A percentile compares a stretch with the other conserved stretches of the same genome.
Evolutionary conservation across 2,329 filamentous ascomycete genomes (phyloP).

Genomic region (Gnomoniopsis sp.): DNA sequence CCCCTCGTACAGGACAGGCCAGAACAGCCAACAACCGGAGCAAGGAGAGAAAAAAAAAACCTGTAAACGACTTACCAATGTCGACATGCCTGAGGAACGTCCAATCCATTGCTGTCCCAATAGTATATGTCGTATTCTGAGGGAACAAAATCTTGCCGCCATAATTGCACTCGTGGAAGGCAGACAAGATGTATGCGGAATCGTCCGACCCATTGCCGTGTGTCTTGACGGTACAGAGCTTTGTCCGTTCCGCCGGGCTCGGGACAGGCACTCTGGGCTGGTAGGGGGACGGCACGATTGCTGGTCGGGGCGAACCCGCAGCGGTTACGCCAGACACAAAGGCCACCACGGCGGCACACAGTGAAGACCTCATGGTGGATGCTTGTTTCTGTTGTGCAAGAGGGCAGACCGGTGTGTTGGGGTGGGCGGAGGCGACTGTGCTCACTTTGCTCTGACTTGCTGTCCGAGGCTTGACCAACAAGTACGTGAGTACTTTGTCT

Average conservation of each 20-base stretch:
- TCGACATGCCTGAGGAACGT: constrained; percentile 61
- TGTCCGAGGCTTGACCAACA: too few species aligned
- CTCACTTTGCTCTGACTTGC: too few species aligned
- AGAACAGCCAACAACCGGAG: neutral
- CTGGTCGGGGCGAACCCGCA: constrained; percentile 20
- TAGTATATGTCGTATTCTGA: constrained; percentile 50
- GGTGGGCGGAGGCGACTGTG: neutral
- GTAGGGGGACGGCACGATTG: constrained; percentile 20
- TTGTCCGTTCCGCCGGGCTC: constrained; percentile 27
- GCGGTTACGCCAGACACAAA: constrained; percentile 17
- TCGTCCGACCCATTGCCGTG: constrained; percentile 38
- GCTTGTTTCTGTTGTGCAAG: neutral
- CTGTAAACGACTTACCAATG: constrained; percentile 38
- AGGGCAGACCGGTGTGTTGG: constrained; percentile 1
- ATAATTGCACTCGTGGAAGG: constrained; percentile 54
- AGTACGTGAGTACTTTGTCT: too few species aligned
- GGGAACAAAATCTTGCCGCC: constrained; percentile 58
- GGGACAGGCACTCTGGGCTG: constrained; percentile 26
- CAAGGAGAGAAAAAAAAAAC: neutral
- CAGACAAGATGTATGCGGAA: constrained; percentile 39
- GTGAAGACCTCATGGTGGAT: constrained; percentile 20
- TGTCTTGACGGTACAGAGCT: constrained; percentile 54
- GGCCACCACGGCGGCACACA: constrained; percentile 20
- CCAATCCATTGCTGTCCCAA: constrained; percentile 60
- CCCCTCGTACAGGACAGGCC: neutral